A percentile compares a stretch with the other conserved stretches of the same genome.
Conservation (phyloP, 108 stramenopile species). For the Nannochloropsis gaditana region DNA sequence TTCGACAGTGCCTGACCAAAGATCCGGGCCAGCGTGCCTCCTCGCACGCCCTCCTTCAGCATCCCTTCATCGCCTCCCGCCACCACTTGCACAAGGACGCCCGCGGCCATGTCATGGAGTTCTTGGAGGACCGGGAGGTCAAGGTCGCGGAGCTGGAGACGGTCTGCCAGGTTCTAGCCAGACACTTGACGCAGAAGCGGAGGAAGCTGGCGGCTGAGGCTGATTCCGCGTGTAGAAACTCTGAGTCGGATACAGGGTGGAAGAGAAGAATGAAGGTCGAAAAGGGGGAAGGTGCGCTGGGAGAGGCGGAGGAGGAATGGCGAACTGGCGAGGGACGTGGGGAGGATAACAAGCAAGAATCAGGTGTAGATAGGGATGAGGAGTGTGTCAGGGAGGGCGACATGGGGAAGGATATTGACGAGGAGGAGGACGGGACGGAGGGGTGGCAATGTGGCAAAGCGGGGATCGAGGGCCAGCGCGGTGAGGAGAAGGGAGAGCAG, state of each 20-base stretch:
- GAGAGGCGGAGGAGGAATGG: not conserved
- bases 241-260: not conserved
- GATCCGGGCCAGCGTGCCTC: slow-evolving; percentile 46
- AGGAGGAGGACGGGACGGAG: not conserved
- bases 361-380: not conserved
- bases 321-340: not conserved
- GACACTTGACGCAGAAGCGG: not conserved
- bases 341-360: slow-evolving; percentile 20
- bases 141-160: slow-evolving; percentile 10
- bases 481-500: not conserved
- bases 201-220: not conserved
- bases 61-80: slow-evolving; percentile 12
- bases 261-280: not conserved
- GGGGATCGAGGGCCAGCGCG: not conserved
- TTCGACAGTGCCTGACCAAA: slow-evolving; percentile 43
- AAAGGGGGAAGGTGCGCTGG: too few relatives aligned
- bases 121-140: not conserved
- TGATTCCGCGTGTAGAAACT: not conserved
- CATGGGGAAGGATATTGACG: not conserved
- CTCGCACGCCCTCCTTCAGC: not conserved
- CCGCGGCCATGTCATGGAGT: not conserved
- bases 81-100: slow-evolving; percentile 19
- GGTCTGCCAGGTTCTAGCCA: not conserved
- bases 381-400: not conserved
- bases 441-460: not conserved